Percentiles rank a stretch among this genome's conserved stretches.
phyloP scores from a whole-genome alignment of 345 rosid species.

The Murraya koenigii region DNA sequence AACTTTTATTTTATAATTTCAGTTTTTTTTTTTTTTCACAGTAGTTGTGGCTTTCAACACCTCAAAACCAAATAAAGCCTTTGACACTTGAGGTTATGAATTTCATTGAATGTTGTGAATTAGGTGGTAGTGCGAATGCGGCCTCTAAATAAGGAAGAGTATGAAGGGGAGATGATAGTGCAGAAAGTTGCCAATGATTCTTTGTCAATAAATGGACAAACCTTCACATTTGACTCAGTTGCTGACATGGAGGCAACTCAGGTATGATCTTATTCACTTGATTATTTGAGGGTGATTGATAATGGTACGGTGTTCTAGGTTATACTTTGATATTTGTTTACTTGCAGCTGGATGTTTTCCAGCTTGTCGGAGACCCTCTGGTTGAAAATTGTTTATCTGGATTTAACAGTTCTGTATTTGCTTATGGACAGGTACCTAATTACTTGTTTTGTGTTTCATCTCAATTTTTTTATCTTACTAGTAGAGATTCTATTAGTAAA shows the following conservation, averaged over 20 bases:
- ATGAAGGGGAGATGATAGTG: conserved; percentile 66
- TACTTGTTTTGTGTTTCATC: neutral
- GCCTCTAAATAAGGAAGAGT: conserved; percentile 70
- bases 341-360: conserved; percentile 72
- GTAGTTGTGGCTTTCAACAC: too few species aligned
- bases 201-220: conserved; percentile 68
- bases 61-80: too few species aligned
- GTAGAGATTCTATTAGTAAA: neutral
- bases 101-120: neutral
- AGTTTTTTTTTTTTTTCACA: too few species aligned
- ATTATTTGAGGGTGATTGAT: neutral
- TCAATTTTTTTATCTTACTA: neutral
- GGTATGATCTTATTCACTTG: conserved; percentile 29
- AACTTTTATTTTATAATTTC: too few species aligned
- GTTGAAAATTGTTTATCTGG: conserved; percentile 97
- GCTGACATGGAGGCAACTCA: conserved; percentile 78
- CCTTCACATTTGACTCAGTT: conserved; percentile 83
- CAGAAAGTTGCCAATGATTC: conserved; percentile 64
- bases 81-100: neutral
- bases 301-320: neutral
- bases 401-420: conserved; percentile 96
- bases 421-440: conserved; percentile 85
- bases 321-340: neutral
- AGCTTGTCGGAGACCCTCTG: conserved; percentile 85
- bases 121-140: conserved; percentile 93